phyloP scores from a whole-genome alignment of 495 filamentous ascomycete species.

The Neurospora africana region DNA sequence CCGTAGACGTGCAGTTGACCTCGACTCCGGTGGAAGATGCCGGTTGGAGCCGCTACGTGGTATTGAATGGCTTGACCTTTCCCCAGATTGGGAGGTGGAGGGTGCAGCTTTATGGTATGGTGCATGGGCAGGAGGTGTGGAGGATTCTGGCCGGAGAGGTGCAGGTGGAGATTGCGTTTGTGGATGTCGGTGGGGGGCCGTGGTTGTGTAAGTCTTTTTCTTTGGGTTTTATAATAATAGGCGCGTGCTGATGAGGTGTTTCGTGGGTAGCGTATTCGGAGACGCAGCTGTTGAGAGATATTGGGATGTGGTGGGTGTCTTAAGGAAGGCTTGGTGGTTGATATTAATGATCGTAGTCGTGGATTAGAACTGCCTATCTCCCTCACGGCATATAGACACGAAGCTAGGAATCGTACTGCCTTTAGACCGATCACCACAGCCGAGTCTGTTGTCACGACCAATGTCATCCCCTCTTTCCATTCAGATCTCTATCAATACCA shows the following conservation, averaged over 20 bases:
- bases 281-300: background rate
- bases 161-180: constrained; percentile 57
- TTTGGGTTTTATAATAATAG: background rate
- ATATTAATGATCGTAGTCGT: background rate
- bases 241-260: background rate
- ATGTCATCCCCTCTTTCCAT: too few species aligned
- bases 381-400: too few species aligned
- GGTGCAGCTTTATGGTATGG: background rate
- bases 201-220: constrained; percentile 65
- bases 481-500: too few species aligned
- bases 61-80: background rate
- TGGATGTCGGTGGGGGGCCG: constrained; percentile 80
- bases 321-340: background rate
- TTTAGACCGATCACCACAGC: too few species aligned
- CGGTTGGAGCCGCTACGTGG: background rate
- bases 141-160: background rate
- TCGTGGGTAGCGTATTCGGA: background rate
- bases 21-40: background rate
- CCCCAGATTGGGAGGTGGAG: background rate
- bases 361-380: background rate
- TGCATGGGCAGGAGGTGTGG: background rate
- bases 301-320: background rate
- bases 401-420: too few species aligned
- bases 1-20: background rate
- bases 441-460: too few species aligned